Evolutionary conservation across 306 rosid genomes (phyloP).

Genomic region (Astragalus membranaceus): DNA sequence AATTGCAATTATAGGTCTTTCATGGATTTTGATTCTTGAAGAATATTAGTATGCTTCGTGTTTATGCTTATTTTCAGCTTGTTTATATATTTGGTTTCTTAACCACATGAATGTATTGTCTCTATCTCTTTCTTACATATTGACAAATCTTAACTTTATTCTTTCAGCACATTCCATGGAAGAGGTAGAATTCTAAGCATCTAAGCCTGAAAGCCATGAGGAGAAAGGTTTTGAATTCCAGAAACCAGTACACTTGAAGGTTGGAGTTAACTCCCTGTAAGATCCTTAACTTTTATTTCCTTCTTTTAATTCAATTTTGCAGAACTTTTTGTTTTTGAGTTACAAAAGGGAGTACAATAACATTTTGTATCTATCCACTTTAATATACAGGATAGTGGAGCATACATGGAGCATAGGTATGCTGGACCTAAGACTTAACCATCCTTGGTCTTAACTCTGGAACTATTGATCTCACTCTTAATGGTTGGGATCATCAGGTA

Average conservation of each 20-base stretch:
- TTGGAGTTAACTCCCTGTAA: constrained; percentile 76
- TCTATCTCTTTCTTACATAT: too few relatives aligned
- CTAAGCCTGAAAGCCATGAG: constrained; percentile 56
- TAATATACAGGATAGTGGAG: constrained; percentile 62
- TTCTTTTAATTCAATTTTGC: background rate
- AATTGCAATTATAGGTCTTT: too few relatives aligned
- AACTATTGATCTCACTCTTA: constrained; percentile 48
- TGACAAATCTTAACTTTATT: too few relatives aligned
- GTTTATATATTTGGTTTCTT: too few relatives aligned
- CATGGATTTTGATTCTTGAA: too few relatives aligned
- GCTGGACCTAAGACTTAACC: too few relatives aligned
- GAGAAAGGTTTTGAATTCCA: constrained; percentile 54
- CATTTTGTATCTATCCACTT: background rate
- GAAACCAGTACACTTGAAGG: constrained; percentile 21
- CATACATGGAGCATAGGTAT: too few relatives aligned
- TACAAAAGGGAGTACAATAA: background rate
- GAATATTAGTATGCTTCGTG: too few relatives aligned
- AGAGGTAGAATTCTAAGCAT: constrained; percentile 66
- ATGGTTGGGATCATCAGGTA: constrained; percentile 91
- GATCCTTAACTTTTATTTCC: constrained; percentile 24
- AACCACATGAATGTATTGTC: too few relatives aligned
- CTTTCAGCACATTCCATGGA: too few relatives aligned
- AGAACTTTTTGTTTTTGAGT: background rate
- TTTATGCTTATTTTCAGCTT: too few relatives aligned
- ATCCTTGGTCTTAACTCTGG: constrained; percentile 78